Percentiles rank a stretch among this genome's conserved stretches.
Evolutionary conservation across 495 filamentous ascomycete genomes (phyloP).

Genomic region (Penicillium taxi): DNA sequence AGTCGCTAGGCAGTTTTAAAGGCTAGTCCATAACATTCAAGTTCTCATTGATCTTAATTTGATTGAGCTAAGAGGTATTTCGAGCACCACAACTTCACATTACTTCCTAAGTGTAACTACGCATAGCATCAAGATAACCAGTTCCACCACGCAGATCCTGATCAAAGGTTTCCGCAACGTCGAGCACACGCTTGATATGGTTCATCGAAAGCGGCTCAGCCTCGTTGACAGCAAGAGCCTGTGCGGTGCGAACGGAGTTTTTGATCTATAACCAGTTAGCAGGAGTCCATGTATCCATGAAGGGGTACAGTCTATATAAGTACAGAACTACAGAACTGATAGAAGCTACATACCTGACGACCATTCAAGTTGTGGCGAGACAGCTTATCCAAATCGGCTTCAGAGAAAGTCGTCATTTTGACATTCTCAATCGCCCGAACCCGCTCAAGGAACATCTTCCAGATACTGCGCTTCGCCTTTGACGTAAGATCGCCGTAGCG

Average conservation of each 20-base stretch:
- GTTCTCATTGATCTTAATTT: not conserved
- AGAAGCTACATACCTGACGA: no score
- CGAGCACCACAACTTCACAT: no score
- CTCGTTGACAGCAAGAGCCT: conserved; percentile 77
- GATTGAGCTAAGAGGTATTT: no score
- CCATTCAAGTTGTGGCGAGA: conserved; percentile 72
- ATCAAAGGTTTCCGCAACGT: conserved; percentile 76
- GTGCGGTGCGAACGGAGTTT: conserved; percentile 80
- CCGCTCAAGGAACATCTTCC: conserved; percentile 74
- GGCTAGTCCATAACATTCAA: no score
- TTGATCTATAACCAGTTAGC: conserved; percentile 58
- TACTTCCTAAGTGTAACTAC: conserved; percentile 43
- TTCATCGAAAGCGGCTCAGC: conserved; percentile 61
- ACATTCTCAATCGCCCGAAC: conserved; percentile 58
- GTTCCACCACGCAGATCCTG: conserved; percentile 64
- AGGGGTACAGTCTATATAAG: no score
- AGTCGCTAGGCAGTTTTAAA: not conserved
- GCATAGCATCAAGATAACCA: conserved; percentile 46
- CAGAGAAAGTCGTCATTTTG: conserved; percentile 53
- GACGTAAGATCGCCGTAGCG: conserved; percentile 69
- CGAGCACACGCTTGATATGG: conserved; percentile 74
- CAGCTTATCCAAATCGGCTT: conserved; percentile 59
- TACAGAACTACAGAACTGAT: conserved; percentile 13
- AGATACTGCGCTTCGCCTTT: conserved; percentile 74
- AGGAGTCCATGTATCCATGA: no score